A percentile compares a stretch with the other conserved stretches of the same genome.
phyloP scores from a whole-genome alignment of 495 filamentous ascomycete species.

The Neurospora pannonica region DNA sequence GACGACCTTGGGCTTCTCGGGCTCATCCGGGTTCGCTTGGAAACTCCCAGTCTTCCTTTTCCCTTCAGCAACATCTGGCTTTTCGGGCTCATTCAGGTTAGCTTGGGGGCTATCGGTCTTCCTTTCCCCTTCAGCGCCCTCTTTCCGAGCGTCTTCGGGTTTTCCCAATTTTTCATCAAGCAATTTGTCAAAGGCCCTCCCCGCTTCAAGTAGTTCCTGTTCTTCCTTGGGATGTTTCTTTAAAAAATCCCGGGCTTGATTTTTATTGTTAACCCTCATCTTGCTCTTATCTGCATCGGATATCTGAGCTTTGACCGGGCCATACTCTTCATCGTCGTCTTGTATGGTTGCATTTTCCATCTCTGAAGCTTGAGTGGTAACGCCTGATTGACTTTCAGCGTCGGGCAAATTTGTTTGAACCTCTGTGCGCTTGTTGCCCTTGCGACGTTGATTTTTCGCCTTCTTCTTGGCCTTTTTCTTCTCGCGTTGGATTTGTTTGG shows the following conservation, averaged over 20 bases:
- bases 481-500: background rate
- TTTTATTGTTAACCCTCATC: background rate
- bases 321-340: background rate
- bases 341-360: background rate
- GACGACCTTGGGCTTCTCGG: background rate
- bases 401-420: background rate
- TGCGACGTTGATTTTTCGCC: background rate
- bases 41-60: too few species aligned
- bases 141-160: background rate
- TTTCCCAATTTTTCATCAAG: background rate
- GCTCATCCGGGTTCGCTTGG: background rate
- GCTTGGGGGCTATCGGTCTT: background rate
- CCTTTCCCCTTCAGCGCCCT: background rate
- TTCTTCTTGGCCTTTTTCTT: background rate
- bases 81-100: background rate
- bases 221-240: background rate
- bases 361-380: background rate
- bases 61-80: background rate
- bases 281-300: background rate
- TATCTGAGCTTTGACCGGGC: background rate
- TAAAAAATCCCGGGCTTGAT: background rate
- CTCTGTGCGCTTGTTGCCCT: background rate
- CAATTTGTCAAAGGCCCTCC: background rate
- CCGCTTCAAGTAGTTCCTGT: background rate
- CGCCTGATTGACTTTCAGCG: background rate